Conservation (phyloP, 75 land plant genomes). For the Selaginella moellendorffii region DNA sequence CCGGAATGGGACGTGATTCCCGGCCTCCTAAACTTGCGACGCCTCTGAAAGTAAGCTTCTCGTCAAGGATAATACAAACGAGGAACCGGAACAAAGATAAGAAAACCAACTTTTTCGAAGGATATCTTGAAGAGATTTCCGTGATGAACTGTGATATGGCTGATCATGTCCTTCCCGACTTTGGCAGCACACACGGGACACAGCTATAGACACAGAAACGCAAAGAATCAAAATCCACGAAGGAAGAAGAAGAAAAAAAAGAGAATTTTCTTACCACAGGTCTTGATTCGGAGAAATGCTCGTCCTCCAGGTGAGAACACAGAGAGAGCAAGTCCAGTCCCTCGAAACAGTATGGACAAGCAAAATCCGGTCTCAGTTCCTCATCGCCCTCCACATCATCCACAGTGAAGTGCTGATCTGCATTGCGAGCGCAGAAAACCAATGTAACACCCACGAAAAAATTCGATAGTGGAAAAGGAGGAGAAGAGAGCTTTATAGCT, state of each 20-base stretch:
- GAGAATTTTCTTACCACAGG: conserved; percentile 33
- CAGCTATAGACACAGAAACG: conserved; percentile 20
- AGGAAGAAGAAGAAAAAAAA: background rate
- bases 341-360: conserved; percentile 89
- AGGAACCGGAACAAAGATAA: background rate
- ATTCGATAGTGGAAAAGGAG: too few relatives aligned
- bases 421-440: background rate
- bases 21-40: background rate
- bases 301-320: conserved; percentile 83
- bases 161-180: conserved; percentile 54
- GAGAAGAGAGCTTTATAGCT: too few relatives aligned
- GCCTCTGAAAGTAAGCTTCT: background rate
- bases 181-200: conserved; percentile 80
- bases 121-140: conserved; percentile 55
- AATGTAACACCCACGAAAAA: background rate
- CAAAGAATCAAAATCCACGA: conserved; percentile 3
- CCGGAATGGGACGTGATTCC: background rate
- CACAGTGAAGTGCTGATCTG: conserved; percentile 50
- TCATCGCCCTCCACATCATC: conserved; percentile 77
- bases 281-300: conserved; percentile 66
- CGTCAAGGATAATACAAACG: background rate
- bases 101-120: too few relatives aligned
- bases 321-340: conserved; percentile 62
- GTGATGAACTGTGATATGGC: conserved; percentile 70
- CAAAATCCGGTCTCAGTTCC: conserved; percentile 56